Percentiles rank a stretch among this genome's conserved stretches.
Evolutionary conservation across 2,329 filamentous ascomycete species (phyloP).

Genomic region (Paramyrothecium sp.): DNA sequence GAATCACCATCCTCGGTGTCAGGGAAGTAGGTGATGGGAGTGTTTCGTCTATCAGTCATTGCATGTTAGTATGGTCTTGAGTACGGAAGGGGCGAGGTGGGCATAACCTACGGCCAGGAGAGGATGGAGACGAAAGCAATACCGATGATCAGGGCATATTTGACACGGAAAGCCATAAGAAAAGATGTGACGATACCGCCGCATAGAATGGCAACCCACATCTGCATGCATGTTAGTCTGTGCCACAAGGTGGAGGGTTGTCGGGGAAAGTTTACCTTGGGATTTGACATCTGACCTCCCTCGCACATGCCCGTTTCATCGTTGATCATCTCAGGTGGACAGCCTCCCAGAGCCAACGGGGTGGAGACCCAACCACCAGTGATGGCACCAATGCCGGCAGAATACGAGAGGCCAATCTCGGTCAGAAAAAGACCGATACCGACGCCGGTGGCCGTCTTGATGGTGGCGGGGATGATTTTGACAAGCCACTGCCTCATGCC

Average conservation of each 20-base stretch:
- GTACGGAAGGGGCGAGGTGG: background rate
- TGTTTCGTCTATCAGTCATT: conserved; percentile 58
- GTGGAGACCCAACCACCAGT: conserved; percentile 65
- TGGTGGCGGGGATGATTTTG: conserved; percentile 60
- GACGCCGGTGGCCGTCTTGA: conserved; percentile 65
- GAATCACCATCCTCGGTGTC: conserved; percentile 61
- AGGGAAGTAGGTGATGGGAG: conserved; percentile 72
- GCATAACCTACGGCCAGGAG: conserved; percentile 65
- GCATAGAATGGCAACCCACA: conserved; percentile 84
- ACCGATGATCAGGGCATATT: conserved; percentile 72
- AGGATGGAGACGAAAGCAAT: conserved; percentile 70
- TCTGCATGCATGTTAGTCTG: conserved; percentile 33
- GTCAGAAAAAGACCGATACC: conserved; percentile 65
- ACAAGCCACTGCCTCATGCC: conserved; percentile 74
- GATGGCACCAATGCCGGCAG: conserved; percentile 78
- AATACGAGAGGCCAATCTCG: conserved; percentile 69
- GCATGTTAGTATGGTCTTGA: too few species aligned
- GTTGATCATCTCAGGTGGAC: conserved; percentile 54
- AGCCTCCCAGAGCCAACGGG: conserved; percentile 76
- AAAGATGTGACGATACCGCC: conserved; percentile 78
- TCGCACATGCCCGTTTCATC: conserved; percentile 46
- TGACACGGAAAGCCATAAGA: conserved; percentile 76
- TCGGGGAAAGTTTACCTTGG: conserved; percentile 49
- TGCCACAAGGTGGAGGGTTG: too few species aligned
- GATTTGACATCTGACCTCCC: conserved; percentile 70